phyloP scores from a whole-genome alignment of 257 asterid genomes.

The Marsdenia floribunda region DNA sequence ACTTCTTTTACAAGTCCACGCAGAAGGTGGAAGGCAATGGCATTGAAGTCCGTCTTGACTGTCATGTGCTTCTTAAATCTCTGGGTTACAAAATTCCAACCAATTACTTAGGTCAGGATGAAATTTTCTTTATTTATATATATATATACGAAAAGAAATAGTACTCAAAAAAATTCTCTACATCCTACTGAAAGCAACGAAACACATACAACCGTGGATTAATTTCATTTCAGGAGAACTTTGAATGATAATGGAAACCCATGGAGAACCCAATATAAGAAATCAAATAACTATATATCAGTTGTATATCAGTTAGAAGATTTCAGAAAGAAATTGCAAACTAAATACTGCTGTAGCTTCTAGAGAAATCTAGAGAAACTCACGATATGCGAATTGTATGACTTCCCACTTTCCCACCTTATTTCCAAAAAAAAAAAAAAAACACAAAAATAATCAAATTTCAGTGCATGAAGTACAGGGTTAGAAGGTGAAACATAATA shows the following conservation, averaged over 20 bases:
- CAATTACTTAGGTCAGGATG: not conserved
- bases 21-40: constrained; percentile 66
- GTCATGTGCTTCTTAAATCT: constrained; percentile 52
- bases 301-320: too few species aligned
- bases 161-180: not conserved
- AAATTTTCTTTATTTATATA: not conserved
- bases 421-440: too few species aligned
- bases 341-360: too few species aligned
- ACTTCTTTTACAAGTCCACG: constrained; percentile 73
- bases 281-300: not conserved
- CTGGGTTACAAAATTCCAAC: constrained; percentile 39
- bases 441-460: too few species aligned
- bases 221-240: not conserved
- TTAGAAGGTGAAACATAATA: not conserved
- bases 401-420: too few species aligned
- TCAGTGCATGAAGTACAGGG: too few species aligned
- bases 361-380: too few species aligned
- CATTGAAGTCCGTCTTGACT: constrained; percentile 62
- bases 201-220: not conserved
- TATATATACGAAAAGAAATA: not conserved
- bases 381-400: too few species aligned
- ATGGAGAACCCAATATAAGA: not conserved
- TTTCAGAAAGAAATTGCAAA: too few species aligned
- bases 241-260: not conserved
- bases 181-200: not conserved